phyloP scores from a whole-genome alignment of 2,329 filamentous ascomycete genomes.

The Helicocarpus griseus region DNA sequence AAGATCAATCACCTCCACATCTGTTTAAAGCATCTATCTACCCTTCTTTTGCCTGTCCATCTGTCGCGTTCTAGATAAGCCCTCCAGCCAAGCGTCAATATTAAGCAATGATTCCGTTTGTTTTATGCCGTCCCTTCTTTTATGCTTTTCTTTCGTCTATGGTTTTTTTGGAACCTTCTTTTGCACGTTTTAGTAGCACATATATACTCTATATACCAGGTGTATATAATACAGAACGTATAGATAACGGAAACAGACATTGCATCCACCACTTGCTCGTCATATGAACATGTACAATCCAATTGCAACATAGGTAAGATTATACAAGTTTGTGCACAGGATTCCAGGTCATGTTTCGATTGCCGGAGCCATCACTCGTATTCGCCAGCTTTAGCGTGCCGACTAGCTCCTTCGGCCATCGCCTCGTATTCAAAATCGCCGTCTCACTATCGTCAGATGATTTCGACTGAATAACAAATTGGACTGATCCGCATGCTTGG shows the following conservation, averaged over 20 bases:
- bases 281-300: too few relatives aligned
- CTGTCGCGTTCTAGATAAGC: not conserved
- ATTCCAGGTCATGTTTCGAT: too few relatives aligned
- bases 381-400: not conserved
- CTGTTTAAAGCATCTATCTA: not conserved
- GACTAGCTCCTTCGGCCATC: not conserved
- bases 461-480: too few relatives aligned
- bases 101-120: not conserved
- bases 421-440: not conserved
- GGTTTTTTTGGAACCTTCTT: not conserved
- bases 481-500: too few relatives aligned
- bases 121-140: not conserved
- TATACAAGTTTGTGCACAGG: too few relatives aligned
- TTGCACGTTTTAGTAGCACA: not conserved
- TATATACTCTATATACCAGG: too few relatives aligned
- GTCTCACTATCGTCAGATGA: not conserved
- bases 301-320: too few relatives aligned
- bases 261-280: too few relatives aligned
- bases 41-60: not conserved
- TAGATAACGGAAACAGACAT: too few relatives aligned
- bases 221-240: too few relatives aligned
- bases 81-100: not conserved
- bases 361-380: not conserved
- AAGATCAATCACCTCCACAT: slow-evolving; percentile 8
- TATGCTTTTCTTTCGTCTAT: not conserved